Evolutionary conservation across 1,139 yeast genomes (phyloP).

Genomic region (Meyerozyma elateridarum): DNA sequence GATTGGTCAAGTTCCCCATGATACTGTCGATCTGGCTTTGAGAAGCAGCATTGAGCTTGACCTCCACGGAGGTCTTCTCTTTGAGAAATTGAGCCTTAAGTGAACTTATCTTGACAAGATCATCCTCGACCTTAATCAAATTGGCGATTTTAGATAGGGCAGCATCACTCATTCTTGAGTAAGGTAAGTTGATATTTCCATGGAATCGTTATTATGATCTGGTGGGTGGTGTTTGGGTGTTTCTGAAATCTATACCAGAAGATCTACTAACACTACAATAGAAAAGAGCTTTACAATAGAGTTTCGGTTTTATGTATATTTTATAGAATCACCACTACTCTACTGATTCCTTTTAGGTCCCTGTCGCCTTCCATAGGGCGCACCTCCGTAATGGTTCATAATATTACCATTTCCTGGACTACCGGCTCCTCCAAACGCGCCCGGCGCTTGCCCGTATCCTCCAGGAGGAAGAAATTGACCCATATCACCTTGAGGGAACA

Average conservation of each 20-base stretch:
- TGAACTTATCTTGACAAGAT: constrained; percentile 50
- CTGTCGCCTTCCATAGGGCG: not conserved
- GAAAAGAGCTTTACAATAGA: too few relatives aligned
- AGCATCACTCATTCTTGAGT: constrained; percentile 33
- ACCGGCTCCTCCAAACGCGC: constrained; percentile 24
- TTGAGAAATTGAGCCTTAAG: constrained; percentile 58
- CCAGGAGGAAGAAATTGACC: constrained; percentile 33
- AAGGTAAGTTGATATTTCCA: constrained; percentile 3
- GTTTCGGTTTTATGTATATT: too few relatives aligned
- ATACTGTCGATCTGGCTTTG: constrained; percentile 56
- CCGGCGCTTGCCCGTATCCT: constrained; percentile 34
- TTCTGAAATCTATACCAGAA: too few relatives aligned
- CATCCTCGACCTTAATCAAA: constrained; percentile 48
- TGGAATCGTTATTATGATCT: too few relatives aligned
- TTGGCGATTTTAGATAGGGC: constrained; percentile 43
- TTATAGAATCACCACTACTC: too few relatives aligned
- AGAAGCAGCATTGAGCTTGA: constrained; percentile 61
- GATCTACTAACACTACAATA: too few relatives aligned
- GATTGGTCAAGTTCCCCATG: constrained; percentile 32
- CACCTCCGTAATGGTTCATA: constrained; percentile 9
- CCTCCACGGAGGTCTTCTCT: constrained; percentile 71
- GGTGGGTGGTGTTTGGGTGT: too few relatives aligned
- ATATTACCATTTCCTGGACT: constrained; percentile 28
- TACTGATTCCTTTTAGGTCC: too few relatives aligned
- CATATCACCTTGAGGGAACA: constrained; percentile 30